Base-by-base conservation (phyloP, 2,329 filamentous ascomycete species). In the Alternaria triticimaculans region DNA sequence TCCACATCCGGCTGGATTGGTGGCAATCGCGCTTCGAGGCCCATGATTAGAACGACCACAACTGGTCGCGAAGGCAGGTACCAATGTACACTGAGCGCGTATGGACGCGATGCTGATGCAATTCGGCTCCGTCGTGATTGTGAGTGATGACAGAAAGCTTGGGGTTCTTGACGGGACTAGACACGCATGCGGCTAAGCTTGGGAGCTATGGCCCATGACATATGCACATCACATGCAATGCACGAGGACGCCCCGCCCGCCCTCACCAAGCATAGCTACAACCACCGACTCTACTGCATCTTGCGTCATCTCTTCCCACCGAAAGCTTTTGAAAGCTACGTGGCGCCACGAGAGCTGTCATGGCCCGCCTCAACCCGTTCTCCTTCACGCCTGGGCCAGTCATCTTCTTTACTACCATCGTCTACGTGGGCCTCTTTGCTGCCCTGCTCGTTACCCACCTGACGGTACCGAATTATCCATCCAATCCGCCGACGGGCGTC, bases 341-440 rank as follows among this genome's bases (percentile, higher is more conserved):
- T 62, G 66, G 64, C 63, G 58, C 61, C 63, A 46, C 56, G 49
- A 33, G 57, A 54, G 67, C 65, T 64, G 44, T 33, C 60, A 80
- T 80, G 78, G 76, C 73, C 66, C 77, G 76, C 62, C 72, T 73
- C 49, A 82, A 81, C 65, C 84, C 84, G 6, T 73, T 97, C 75
- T 90, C 89, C 64, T 99, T 98, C 81, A 89, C 88, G 65, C 92
- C 93, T 26, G 85, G 88, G 68, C 90, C 93, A 55, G 95, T 98
- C 62, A 94, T 92, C 37, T 85, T 97, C 77, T 90, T 94, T 84
- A 90, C 89, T 45, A 89, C 89, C 12, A 76, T 89, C 65, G 84
- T 93, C 63, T 98, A 98, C 81, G 84, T 96, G 60, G 91, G 91
- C 59, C 82, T 98, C 51, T 82, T 93, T 74, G 87, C 92, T 45